Conservation (phyloP, 2,329 filamentous ascomycete species). For the Trichoderma guizhouense region DNA sequence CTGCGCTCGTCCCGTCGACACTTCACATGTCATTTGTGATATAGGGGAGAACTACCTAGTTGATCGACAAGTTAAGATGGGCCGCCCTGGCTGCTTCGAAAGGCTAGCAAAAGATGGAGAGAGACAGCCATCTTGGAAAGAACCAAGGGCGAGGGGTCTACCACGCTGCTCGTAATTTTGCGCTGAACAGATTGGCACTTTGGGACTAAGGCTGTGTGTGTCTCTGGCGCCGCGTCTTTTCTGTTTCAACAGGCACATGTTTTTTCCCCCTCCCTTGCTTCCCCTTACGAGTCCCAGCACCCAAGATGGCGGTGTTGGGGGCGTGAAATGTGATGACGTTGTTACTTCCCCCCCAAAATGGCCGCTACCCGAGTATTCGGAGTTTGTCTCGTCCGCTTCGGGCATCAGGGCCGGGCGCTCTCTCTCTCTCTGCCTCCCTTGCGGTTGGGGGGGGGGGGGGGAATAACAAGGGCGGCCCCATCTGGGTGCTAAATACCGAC, state of each 20-base stretch:
- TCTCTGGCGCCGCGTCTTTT: not conserved
- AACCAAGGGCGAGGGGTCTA: not conserved
- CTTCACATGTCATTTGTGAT: not conserved
- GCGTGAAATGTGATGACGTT: not conserved
- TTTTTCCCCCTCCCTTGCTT: not conserved
- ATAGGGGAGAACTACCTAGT: not conserved
- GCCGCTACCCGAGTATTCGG: not conserved
- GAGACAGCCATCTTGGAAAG: not conserved
- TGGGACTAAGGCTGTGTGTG: not conserved
- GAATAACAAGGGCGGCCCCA: not conserved
- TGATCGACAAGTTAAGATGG: not conserved
- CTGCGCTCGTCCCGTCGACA: not conserved
- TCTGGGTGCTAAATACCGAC: not conserved
- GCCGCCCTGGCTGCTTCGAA: not conserved
- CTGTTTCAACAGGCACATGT: not conserved
- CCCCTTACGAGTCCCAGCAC: not conserved
- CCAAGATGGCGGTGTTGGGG: not conserved
- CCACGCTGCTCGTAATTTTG: not conserved
- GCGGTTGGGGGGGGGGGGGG: not conserved
- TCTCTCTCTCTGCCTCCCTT: not conserved
- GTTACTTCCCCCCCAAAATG: not conserved
- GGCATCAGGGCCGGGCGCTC: not conserved
- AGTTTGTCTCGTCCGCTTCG: not conserved
- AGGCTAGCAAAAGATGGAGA: not conserved
- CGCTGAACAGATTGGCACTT: not conserved